phyloP scores from a whole-genome alignment of 352 stramenopile species.

The Phytophthora colocasiae region DNA sequence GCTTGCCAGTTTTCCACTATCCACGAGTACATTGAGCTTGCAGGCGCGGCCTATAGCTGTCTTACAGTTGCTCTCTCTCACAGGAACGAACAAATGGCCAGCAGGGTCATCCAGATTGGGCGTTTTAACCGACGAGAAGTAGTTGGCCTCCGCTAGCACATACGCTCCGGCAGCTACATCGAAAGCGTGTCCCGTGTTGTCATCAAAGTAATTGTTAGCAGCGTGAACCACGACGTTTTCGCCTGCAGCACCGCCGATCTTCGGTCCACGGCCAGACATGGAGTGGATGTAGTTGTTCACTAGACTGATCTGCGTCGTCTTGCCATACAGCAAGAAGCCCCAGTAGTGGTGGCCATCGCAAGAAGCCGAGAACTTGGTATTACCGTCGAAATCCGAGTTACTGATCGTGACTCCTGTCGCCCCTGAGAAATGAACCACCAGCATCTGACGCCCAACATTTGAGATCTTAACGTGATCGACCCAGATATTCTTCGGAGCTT shows the following conservation, averaged over 20 bases:
- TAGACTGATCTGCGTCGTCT: slow-evolving; percentile 30
- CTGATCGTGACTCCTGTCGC: slow-evolving; percentile 31
- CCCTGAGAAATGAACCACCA: slow-evolving; percentile 19
- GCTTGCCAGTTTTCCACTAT: slow-evolving; percentile 12
- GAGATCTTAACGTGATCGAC: slow-evolving; percentile 45
- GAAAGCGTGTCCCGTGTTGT: slow-evolving; percentile 30
- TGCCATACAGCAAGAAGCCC: slow-evolving; percentile 29
- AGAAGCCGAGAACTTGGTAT: slow-evolving; percentile 15
- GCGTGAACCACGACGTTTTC: slow-evolving; percentile 24
- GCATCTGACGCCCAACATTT: slow-evolving; percentile 34
- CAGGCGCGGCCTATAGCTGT: slow-evolving; percentile 26
- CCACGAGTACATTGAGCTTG: slow-evolving; percentile 26
- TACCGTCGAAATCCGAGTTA: slow-evolving; percentile 23
- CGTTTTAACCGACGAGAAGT: slow-evolving; percentile 24
- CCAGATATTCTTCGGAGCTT: slow-evolving; percentile 31
- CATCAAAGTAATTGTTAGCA: slow-evolving; percentile 37
- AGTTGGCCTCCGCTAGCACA: slow-evolving; percentile 37
- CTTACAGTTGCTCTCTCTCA: slow-evolving; percentile 16
- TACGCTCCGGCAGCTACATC: slow-evolving; percentile 23
- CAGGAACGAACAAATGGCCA: slow-evolving; percentile 29
- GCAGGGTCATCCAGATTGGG: slow-evolving; percentile 22
- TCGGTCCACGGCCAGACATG: slow-evolving; percentile 43
- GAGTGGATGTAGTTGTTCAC: slow-evolving; percentile 33
- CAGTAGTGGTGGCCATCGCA: slow-evolving; percentile 52
- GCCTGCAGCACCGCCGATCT: slow-evolving; percentile 30